Evolutionary conservation across 83 land plant genomes (phyloP).

Genomic region (Picea abies): DNA sequence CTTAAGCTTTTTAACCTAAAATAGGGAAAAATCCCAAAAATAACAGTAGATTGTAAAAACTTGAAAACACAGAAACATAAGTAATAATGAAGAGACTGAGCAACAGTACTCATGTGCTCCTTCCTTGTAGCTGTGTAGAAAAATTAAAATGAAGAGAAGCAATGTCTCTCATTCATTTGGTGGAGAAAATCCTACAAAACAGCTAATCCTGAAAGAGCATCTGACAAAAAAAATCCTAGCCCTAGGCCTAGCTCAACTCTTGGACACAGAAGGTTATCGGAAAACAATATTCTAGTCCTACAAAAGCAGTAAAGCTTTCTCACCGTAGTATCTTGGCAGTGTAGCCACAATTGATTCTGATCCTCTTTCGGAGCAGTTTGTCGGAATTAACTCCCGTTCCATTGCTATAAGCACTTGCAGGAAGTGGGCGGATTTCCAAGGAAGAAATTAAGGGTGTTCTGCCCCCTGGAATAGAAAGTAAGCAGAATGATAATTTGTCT

Average conservation of each 20-base stretch:
- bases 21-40: not conserved
- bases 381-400: conserved; percentile 23
- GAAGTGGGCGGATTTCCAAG: conserved; percentile 59
- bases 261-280: not conserved
- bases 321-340: conserved; percentile 11
- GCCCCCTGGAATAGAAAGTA: conserved; percentile 32
- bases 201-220: not conserved
- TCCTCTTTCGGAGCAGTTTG: conserved; percentile 32
- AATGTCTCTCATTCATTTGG: not conserved
- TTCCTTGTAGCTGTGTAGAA: not conserved
- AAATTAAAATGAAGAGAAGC: not conserved
- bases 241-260: not conserved
- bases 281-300: conserved; percentile 2
- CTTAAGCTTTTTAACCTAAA: not conserved
- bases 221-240: not conserved
- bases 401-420: conserved; percentile 33
- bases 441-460: conserved; percentile 59
- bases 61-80: not conserved
- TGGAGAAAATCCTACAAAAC: not conserved
- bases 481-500: conserved; percentile 41
- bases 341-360: conserved; percentile 55
- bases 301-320: not conserved
- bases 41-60: not conserved
- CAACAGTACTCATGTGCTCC: not conserved
- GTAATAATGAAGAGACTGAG: not conserved